A percentile compares a stretch with the other conserved stretches of the same genome.
Evolutionary conservation across 257 asterid genomes (phyloP).

Genomic region (Ajuga chamaepitys): DNA sequence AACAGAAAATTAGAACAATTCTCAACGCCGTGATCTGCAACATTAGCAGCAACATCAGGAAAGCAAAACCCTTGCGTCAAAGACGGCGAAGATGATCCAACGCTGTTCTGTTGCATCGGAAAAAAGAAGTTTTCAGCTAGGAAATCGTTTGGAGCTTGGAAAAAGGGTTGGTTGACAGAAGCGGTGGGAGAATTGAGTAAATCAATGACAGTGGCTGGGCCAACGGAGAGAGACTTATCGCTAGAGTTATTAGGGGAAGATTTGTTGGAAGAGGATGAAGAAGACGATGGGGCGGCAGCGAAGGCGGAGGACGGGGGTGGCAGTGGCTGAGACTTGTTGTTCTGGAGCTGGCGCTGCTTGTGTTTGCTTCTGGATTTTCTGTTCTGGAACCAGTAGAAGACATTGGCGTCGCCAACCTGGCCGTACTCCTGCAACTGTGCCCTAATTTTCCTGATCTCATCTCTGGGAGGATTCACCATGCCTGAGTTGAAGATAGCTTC

Average conservation of each 20-base stretch:
- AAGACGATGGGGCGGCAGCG: conserved; percentile 18
- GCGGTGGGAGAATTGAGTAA: conserved; percentile 55
- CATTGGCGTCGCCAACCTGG: conserved; percentile 94
- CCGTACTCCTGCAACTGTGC: conserved; percentile 83
- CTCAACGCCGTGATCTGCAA: conserved; percentile 9
- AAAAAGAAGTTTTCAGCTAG: conserved; percentile 41
- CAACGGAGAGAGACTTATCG: conserved; percentile 35
- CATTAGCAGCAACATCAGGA: conserved; percentile 28
- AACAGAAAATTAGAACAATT: conserved; percentile 28
- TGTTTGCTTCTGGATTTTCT: conserved; percentile 89
- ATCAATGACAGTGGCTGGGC: conserved; percentile 36
- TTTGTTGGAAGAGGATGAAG: conserved; percentile 56
- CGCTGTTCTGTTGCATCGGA: conserved; percentile 31
- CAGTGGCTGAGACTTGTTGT: conserved; percentile 22
- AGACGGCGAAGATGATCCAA: conserved; percentile 9
- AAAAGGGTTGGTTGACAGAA: conserved; percentile 62
- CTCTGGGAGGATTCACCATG: conserved; percentile 92
- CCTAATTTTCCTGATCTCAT: conserved; percentile 82
- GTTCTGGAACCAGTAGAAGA: conserved; percentile 97
- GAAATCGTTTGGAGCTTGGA: conserved; percentile 33
- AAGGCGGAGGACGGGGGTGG: background rate
- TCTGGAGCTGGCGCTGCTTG: conserved; percentile 67
- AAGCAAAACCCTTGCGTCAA: conserved; percentile 48
- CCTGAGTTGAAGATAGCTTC: conserved; percentile 94
- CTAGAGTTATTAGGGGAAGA: conserved; percentile 45